phyloP scores from a whole-genome alignment of 2,329 filamentous ascomycete species.

The Hypoxylon sp. region DNA sequence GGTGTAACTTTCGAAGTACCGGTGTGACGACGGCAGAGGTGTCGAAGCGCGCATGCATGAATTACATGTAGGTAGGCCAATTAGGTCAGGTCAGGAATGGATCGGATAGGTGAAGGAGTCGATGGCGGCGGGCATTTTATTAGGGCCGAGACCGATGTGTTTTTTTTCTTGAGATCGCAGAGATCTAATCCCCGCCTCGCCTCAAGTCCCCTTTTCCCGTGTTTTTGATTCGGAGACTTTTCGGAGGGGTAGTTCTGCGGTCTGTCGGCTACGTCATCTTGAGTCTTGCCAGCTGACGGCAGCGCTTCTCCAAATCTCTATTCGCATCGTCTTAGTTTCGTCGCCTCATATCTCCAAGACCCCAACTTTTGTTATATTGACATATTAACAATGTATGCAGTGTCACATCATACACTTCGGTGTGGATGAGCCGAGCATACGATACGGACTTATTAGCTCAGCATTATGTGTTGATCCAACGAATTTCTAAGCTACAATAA shows the following conservation, averaged over 20 bases:
- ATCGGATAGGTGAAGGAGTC: slow-evolving; percentile 2
- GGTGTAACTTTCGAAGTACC: slow-evolving; percentile 6
- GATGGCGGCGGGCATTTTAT: slow-evolving; percentile 21
- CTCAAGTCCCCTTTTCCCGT: neutral
- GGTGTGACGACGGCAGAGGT: slow-evolving; percentile 7
- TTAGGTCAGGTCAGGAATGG: slow-evolving; percentile 3
- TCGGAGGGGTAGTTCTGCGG: slow-evolving; percentile 25
- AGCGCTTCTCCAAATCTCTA: slow-evolving; percentile 37
- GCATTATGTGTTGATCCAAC: slow-evolving; percentile 40
- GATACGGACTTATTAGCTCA: slow-evolving; percentile 41
- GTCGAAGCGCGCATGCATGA: neutral
- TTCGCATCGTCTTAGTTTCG: slow-evolving; percentile 22
- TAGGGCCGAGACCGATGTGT: slow-evolving; percentile 27
- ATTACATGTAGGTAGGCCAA: no score
- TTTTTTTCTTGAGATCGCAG: slow-evolving; percentile 1
- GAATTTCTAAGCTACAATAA: slow-evolving; percentile 42
- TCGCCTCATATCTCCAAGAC: slow-evolving; percentile 24
- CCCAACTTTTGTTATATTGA: slow-evolving; percentile 9
- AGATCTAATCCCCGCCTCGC: slow-evolving; percentile 10
- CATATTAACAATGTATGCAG: slow-evolving; percentile 17
- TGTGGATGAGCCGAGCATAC: slow-evolving; percentile 14
- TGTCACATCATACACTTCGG: slow-evolving; percentile 20
- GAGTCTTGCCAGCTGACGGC: slow-evolving; percentile 4
- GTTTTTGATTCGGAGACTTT: slow-evolving; percentile 20
- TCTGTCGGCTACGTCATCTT: slow-evolving; percentile 31